phyloP scores from a whole-genome alignment of 148 eudicot species.

The Vaccinium corymbosum region DNA sequence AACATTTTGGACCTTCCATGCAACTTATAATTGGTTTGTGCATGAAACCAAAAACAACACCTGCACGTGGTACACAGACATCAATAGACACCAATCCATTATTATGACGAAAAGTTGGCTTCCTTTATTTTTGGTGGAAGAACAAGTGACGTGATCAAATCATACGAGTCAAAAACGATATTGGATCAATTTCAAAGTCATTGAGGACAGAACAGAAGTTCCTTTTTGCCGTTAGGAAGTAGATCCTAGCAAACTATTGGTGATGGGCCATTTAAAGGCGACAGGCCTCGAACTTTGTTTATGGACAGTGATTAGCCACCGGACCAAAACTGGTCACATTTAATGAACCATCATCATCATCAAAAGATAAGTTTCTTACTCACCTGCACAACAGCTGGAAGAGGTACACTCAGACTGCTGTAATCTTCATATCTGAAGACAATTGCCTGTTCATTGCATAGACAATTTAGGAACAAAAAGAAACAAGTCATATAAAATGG shows the following conservation, averaged over 20 bases:
- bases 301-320: not conserved
- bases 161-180: not conserved
- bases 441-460: conserved; percentile 61
- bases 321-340: not conserved
- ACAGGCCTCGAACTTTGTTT: not conserved
- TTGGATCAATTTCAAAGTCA: not conserved
- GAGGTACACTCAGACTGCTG: conserved; percentile 67
- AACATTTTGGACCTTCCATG: not conserved
- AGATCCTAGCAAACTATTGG: conserved; percentile 2
- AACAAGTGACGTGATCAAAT: not conserved
- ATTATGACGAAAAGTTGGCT: not conserved
- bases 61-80: not conserved
- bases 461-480: not conserved
- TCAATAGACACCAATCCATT: not conserved
- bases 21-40: not conserved
- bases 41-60: not conserved
- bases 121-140: not conserved
- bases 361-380: conserved; percentile 9
- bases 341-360: not conserved
- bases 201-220: not conserved
- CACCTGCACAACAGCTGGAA: conserved; percentile 93
- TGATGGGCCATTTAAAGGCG: not conserved
- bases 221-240: not conserved
- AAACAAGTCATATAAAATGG: not conserved
- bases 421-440: conserved; percentile 62